These are phyloP conservation scores for Candida alai DNA, from an alignment of 805 yeast genomes.

Conservation along the genomic window DNA sequence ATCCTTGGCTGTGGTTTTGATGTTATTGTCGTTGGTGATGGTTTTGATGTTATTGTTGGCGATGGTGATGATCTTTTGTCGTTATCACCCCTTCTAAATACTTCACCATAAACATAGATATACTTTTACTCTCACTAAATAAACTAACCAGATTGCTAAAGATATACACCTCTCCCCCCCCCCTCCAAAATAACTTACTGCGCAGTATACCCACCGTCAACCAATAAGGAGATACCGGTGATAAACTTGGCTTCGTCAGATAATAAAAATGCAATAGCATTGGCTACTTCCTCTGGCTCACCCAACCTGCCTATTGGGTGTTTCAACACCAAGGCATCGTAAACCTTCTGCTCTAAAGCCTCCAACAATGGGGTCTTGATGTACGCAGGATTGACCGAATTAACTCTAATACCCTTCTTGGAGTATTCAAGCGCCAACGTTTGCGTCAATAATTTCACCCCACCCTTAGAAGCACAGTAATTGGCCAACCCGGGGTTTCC, in stretches of 20 bases:
- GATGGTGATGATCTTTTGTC: too few relatives aligned
- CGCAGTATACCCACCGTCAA: conserved; percentile 32
- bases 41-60: too few relatives aligned
- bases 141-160: too few relatives aligned
- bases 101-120: too few relatives aligned
- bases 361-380: conserved; percentile 35
- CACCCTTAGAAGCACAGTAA: conserved; percentile 35
- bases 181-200: conserved; percentile 3
- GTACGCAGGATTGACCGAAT: conserved; percentile 37
- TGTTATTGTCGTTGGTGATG: too few relatives aligned
- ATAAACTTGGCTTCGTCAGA: conserved; percentile 30
- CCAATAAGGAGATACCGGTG: conserved; percentile 31
- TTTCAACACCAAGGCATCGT: conserved; percentile 22
- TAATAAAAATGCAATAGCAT: conserved; percentile 30
- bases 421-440: conserved; percentile 37
- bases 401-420: conserved; percentile 31
- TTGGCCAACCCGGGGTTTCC: conserved; percentile 27
- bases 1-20: too few relatives aligned
- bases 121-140: conserved; percentile 20
- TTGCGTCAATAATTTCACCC: conserved; percentile 34
- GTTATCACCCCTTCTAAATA: too few relatives aligned
- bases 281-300: conserved; percentile 33
- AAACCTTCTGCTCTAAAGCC: conserved; percentile 19
- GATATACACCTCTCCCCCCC: too few relatives aligned
- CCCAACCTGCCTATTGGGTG: conserved; percentile 34